Conservation (phyloP, 495 filamentous ascomycete genomes). For the Penicillium crystallinum region DNA sequence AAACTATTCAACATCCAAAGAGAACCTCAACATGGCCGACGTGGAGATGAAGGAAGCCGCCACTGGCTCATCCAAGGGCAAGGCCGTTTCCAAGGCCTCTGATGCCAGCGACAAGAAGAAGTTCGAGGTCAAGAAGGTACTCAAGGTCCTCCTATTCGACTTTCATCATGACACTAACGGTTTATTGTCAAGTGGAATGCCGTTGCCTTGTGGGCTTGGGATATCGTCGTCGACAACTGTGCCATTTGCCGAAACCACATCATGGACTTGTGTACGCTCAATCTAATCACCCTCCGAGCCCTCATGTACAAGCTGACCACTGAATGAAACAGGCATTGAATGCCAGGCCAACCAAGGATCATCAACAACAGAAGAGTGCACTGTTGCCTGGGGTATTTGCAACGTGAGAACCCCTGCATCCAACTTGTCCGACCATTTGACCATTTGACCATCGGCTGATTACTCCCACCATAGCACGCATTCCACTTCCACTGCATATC, state of each 20-base stretch:
- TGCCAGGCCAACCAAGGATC: slow-evolving; percentile 99
- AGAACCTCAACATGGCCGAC: slow-evolving; percentile 68
- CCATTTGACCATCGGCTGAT: background rate
- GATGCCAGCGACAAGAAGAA: slow-evolving; percentile 74
- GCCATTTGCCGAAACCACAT: slow-evolving; percentile 99
- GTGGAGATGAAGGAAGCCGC: slow-evolving; percentile 92
- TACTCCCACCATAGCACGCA: slow-evolving; percentile 62
- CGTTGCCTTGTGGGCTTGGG: slow-evolving; percentile 99
- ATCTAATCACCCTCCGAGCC: background rate
- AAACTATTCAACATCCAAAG: background rate
- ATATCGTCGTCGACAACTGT: slow-evolving; percentile 99
- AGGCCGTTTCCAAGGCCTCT: slow-evolving; percentile 53
- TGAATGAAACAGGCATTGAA: slow-evolving; percentile 68
- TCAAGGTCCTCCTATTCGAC: background rate
- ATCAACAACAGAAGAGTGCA: slow-evolving; percentile 95
- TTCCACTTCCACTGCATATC: slow-evolving; percentile 99
- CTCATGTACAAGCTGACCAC: slow-evolving; percentile 1
- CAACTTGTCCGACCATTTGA: background rate
- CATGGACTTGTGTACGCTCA: slow-evolving; percentile 86
- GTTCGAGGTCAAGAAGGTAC: slow-evolving; percentile 98
- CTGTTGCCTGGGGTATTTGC: slow-evolving; percentile 98
- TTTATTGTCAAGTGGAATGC: slow-evolving; percentile 77
- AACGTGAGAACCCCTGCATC: slow-evolving; percentile 62
- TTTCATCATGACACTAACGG: slow-evolving; percentile 3
- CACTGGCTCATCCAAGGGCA: slow-evolving; percentile 50